phyloP scores from a whole-genome alignment of 2,329 filamentous ascomycete genomes.

The Hypocreales sp. region DNA sequence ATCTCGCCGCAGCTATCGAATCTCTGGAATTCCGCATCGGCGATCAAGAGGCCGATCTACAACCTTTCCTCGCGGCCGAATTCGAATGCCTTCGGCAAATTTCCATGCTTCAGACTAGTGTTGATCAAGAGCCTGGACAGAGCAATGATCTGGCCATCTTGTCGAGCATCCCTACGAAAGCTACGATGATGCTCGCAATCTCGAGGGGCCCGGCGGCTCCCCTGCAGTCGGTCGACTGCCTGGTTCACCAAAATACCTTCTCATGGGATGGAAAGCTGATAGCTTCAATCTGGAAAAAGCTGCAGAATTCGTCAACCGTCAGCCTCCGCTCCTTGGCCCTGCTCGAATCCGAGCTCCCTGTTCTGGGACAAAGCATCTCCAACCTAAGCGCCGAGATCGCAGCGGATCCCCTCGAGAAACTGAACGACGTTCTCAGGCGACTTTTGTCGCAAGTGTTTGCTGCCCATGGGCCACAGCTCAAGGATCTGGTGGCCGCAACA shows the following conservation, averaged over 20 bases:
- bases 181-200: slow-evolving; percentile 16
- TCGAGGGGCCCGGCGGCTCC: slow-evolving; percentile 19
- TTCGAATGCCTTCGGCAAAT: slow-evolving; percentile 44
- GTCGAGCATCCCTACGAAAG: slow-evolving; percentile 23
- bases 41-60: slow-evolving; percentile 21
- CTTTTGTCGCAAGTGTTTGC: slow-evolving; percentile 26
- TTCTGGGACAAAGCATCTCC: slow-evolving; percentile 39
- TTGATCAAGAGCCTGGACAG: not conserved
- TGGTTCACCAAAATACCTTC: slow-evolving; percentile 23
- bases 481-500: slow-evolving; percentile 11
- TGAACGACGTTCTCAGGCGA: slow-evolving; percentile 31
- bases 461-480: slow-evolving; percentile 20
- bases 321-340: slow-evolving; percentile 44
- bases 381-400: slow-evolving; percentile 31
- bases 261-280: slow-evolving; percentile 24
- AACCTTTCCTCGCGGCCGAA: slow-evolving; percentile 35
- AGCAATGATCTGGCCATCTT: slow-evolving; percentile 30
- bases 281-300: slow-evolving; percentile 35
- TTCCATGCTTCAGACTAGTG: slow-evolving; percentile 21
- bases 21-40: slow-evolving; percentile 31
- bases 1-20: slow-evolving; percentile 34
- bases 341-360: slow-evolving; percentile 48
- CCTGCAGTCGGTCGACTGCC: slow-evolving; percentile 31
- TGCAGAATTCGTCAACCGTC: slow-evolving; percentile 34
- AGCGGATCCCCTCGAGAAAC: slow-evolving; percentile 29